Conservation (phyloP, 225 moss, liverwort and hornwort species). For the Ulota crispa region DNA sequence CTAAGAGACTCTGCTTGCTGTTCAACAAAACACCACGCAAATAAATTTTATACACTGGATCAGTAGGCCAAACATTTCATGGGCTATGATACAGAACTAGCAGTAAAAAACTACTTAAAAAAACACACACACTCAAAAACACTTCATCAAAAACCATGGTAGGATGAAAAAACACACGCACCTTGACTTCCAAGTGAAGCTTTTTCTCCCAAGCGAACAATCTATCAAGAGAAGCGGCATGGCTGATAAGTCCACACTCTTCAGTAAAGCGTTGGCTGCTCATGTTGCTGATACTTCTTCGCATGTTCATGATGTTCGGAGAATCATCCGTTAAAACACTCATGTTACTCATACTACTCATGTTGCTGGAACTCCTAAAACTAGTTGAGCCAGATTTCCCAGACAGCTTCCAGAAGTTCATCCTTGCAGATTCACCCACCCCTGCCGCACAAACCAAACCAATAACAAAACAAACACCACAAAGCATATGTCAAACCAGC, state of each 20-base stretch:
- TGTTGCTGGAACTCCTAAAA: constrained; percentile 41
- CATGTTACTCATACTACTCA: constrained; percentile 36
- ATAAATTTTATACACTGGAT: background rate
- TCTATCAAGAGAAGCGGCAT: constrained; percentile 69
- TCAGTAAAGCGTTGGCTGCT: constrained; percentile 58
- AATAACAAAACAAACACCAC: background rate
- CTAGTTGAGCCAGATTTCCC: constrained; percentile 44
- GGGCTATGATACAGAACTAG: background rate
- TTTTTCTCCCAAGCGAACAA: constrained; percentile 85
- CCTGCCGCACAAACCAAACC: constrained; percentile 34
- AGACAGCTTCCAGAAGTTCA: constrained; percentile 50
- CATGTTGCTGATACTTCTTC: constrained; percentile 50
- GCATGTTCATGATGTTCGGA: constrained; percentile 56
- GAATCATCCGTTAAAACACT: constrained; percentile 49
- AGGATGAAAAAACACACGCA: constrained; percentile 2
- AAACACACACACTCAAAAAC: background rate
- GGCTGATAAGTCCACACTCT: constrained; percentile 58
- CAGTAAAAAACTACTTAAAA: background rate
- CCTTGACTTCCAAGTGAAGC: constrained; percentile 76
- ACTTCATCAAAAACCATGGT: background rate
- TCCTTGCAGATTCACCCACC: constrained; percentile 59
- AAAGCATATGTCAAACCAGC: background rate
- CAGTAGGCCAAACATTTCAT: too few relatives aligned
- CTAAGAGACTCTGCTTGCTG: constrained; percentile 72
- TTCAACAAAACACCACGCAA: background rate